Evolutionary conservation across 441 rosid species (phyloP).

Genomic region (Hura crepitans): DNA sequence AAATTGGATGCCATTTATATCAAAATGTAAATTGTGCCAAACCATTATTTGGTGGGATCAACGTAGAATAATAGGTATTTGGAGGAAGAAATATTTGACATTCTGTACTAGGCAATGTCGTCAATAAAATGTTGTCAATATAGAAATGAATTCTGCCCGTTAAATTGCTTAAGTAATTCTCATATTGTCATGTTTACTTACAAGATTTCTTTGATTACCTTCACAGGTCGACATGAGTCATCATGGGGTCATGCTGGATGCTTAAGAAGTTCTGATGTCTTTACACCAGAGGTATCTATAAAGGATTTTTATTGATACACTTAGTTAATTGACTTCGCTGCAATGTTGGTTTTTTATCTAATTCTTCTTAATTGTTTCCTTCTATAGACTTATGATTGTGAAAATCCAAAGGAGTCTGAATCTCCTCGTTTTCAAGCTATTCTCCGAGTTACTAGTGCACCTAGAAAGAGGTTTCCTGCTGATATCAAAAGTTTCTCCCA

Average conservation of each 20-base stretch:
- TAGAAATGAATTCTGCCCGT: not conserved
- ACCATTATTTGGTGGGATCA: not conserved
- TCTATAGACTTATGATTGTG: conserved; percentile 58
- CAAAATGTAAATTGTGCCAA: not conserved
- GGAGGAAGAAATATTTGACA: not conserved
- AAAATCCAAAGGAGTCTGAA: conserved; percentile 87
- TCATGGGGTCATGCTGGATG: conserved; percentile 55
- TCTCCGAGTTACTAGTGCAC: conserved; percentile 90
- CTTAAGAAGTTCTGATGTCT: conserved; percentile 66
- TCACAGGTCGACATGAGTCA: conserved; percentile 50
- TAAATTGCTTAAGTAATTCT: conserved; percentile 8
- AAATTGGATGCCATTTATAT: not conserved
- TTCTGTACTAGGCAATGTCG: not conserved
- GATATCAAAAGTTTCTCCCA: conserved; percentile 98
- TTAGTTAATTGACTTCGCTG: conserved; percentile 22
- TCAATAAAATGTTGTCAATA: conserved; percentile 10
- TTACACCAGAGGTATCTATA: conserved; percentile 82
- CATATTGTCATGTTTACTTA: conserved; percentile 9
- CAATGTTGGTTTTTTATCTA: not conserved
- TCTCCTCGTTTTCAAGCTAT: conserved; percentile 99
- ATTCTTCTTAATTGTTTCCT: conserved; percentile 24
- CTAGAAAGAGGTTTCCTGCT: conserved; percentile 81
- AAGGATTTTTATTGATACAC: conserved; percentile 19
- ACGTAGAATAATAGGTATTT: not conserved
- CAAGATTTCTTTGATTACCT: conserved; percentile 19